Conservation (phyloP, 202 grass and related monocot genomes). For the Alloteropsis angusta region DNA sequence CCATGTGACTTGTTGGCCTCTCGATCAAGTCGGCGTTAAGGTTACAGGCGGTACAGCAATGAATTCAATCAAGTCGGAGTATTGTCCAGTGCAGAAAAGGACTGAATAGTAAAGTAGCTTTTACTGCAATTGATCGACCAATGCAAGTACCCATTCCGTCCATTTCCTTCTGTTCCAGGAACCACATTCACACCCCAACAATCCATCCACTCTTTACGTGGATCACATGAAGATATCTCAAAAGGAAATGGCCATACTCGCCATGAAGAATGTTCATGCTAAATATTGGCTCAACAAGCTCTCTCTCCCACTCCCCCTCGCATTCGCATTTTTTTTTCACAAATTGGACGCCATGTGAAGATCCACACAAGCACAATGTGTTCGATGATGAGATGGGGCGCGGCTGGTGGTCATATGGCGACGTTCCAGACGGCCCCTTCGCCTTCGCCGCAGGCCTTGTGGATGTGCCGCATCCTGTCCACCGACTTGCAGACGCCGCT, state of each 20-base stretch:
- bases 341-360: neutral
- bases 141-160: neutral
- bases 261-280: neutral
- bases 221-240: neutral
- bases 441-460: constrained; percentile 67
- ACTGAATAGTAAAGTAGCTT: neutral
- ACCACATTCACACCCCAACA: neutral
- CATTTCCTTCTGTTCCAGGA: neutral
- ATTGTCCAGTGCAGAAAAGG: neutral
- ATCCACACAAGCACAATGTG: neutral
- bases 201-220: neutral
- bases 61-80: neutral
- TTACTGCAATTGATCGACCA: neutral
- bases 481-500: constrained; percentile 78
- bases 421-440: constrained; percentile 58
- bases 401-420: constrained; percentile 4
- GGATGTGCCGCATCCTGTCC: constrained; percentile 76
- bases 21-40: no score
- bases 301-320: neutral
- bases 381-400: neutral
- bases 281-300: neutral
- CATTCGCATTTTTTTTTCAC: neutral
- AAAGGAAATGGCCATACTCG: neutral
- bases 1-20: no score
- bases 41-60: no score